These are phyloP conservation scores for Argentina anserina DNA, from an alignment of 306 rosid species.

Conservation along the genomic window DNA sequence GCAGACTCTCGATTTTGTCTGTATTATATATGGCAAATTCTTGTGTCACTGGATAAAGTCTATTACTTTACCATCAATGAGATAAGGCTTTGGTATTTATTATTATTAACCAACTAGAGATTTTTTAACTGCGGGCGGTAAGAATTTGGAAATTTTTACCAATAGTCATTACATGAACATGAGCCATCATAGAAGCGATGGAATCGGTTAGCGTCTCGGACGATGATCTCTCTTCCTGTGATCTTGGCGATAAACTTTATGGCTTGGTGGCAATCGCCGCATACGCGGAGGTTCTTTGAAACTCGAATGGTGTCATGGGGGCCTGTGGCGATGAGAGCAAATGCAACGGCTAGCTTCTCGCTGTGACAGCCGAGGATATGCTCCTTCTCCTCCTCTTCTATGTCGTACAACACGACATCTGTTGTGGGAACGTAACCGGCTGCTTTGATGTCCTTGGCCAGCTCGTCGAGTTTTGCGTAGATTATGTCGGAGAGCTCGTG, in stretches of 20 bases:
- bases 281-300: slow-evolving; percentile 69
- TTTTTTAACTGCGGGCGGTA: not conserved
- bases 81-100: not conserved
- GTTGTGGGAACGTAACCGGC: slow-evolving; percentile 68
- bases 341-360: slow-evolving; percentile 73
- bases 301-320: slow-evolving; percentile 50
- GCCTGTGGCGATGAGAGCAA: slow-evolving; percentile 47
- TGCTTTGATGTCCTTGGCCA: slow-evolving; percentile 55
- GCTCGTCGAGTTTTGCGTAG: slow-evolving; percentile 52
- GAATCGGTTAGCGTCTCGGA: slow-evolving; percentile 65
- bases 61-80: not conserved
- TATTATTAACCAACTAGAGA: not conserved
- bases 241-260: slow-evolving; percentile 58
- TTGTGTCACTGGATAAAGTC: not conserved
- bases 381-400: slow-evolving; percentile 76
- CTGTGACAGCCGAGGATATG: slow-evolving; percentile 66
- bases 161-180: slow-evolving; percentile 70
- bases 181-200: slow-evolving; percentile 55
- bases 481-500: slow-evolving; percentile 57
- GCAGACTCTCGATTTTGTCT: not conserved
- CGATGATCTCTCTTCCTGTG: slow-evolving; percentile 49
- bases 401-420: slow-evolving; percentile 65
- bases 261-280: slow-evolving; percentile 72
- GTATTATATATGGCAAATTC: not conserved
- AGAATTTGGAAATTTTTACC: slow-evolving; percentile 35